Base-by-base conservation (phyloP, 2,329 filamentous ascomycete species). In the Didymosphaeria variabile region DNA sequence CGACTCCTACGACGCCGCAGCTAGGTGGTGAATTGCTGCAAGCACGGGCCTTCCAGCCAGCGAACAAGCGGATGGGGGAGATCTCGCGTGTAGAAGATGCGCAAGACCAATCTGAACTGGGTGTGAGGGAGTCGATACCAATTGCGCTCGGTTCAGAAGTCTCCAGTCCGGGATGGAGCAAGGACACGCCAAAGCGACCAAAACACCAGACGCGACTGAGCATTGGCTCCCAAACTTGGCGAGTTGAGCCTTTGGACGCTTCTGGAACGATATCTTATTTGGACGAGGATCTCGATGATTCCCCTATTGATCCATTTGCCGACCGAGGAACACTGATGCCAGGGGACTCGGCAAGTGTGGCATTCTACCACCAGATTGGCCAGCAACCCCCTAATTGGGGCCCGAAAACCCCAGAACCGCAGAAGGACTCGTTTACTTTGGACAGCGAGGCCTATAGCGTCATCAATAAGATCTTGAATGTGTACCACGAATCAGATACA, bases 41-140 rank as follows among this genome's bases (percentile, higher is more conserved):
- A 42, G 67, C 75, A 23, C 67, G 65, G 5, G 58, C 72, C 9
- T 77, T 76, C 62, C 66, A 70, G n/a, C 61, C 69, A 19, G 31
- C 64, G 42, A 60, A 45, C 19, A 66, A 59, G 36, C 59, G 59
- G 13, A 56, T 55, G 38, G 50, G 55, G 34, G 65, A 63, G 21
- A 62, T 67, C 1, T 66, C 67, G 36, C 61, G 64, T 13, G 63
- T 68, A 19, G 70, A 76, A 19, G 49, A 61, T 34, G 40, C 64
- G 2, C 66, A 63, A 58, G 71, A 71, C 32, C 69, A 78, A 51
- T 85, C 83, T 1, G 83, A 84, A 32, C 68, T 79, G 44, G 83
- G 85, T 45, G 82, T 86, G 55, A 78, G 80, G 60, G 84, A 85
- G 63, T 86, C 85, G 5, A 84, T 87, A 57, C 82, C 84, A 45